Conservation (phyloP, 768 basidiomycete species). For the Hygrophoropsis aurantiaca region DNA sequence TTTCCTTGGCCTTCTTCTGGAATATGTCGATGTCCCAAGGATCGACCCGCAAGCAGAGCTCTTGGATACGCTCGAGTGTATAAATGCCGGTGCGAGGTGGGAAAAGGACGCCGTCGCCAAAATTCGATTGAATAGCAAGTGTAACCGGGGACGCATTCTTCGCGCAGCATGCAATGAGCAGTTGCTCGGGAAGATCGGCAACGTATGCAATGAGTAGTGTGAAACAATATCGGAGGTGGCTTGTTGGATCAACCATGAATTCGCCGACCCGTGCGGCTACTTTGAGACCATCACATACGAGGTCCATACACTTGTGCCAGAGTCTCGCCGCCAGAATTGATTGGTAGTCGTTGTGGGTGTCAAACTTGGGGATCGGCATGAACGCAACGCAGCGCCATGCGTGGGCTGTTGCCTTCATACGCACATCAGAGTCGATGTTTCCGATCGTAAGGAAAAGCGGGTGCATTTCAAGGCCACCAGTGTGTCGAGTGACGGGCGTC, state of each 20-base stretch:
- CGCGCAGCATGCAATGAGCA: conserved; percentile 9
- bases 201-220: conserved; percentile 11
- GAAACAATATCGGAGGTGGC: conserved; percentile 1
- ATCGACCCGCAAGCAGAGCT: conserved; percentile 3
- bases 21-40: conserved; percentile 27
- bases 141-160: conserved; percentile 12
- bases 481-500: conserved; percentile 30
- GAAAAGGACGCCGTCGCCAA: conserved; percentile 5
- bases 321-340: conserved; percentile 23
- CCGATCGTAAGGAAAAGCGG: conserved; percentile 29
- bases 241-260: conserved; percentile 24
- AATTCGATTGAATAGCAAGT: conserved; percentile 8
- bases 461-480: conserved; percentile 28
- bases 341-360: conserved; percentile 14
- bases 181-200: conserved; percentile 14
- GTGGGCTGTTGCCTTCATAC: conserved; percentile 27
- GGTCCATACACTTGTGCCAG: conserved; percentile 30
- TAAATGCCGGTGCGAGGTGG: background rate
- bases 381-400: conserved; percentile 16
- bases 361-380: conserved; percentile 29
- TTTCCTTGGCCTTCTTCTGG: conserved; percentile 14
- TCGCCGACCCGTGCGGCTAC: conserved; percentile 23
- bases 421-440: conserved; percentile 28
- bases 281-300: conserved; percentile 27
- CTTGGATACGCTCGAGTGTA: conserved; percentile 6